Conservation (phyloP, 1,139 yeast species). For the Kluyveromyces sp. region DNA sequence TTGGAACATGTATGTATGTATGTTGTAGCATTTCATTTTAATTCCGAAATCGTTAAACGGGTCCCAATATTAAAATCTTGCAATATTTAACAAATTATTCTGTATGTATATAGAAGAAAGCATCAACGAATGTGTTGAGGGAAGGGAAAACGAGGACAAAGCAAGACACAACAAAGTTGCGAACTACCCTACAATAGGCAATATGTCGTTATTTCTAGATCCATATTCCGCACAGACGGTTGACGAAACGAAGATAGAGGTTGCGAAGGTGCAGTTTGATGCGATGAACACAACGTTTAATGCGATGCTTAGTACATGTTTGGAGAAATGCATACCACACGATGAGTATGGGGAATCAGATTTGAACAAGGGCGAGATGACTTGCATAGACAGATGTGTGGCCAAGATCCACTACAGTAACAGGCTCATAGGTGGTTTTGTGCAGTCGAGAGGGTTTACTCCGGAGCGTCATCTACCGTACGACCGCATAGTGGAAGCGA, state of each 20-base stretch:
- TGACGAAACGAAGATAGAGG: conserved; percentile 56
- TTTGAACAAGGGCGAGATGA: conserved; percentile 65
- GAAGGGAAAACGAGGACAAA: background rate
- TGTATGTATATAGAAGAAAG: no score
- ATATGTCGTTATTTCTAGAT: conserved; percentile 59
- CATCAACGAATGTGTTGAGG: background rate
- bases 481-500: conserved; percentile 10
- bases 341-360: conserved; percentile 74
- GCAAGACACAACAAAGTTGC: background rate
- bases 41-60: no score
- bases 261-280: conserved; percentile 70
- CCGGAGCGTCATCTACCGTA: conserved; percentile 25
- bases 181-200: background rate
- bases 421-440: conserved; percentile 48
- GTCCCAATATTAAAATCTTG: no score
- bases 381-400: conserved; percentile 74
- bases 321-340: conserved; percentile 61
- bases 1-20: no score
- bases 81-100: no score
- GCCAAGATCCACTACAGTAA: conserved; percentile 64
- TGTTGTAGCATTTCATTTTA: no score
- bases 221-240: conserved; percentile 41
- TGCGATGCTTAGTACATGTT: conserved; percentile 49
- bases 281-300: conserved; percentile 66
- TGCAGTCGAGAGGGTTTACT: conserved; percentile 29